Evolutionary conservation across 192 early-diverging fungal genomes (phyloP), one percentile per base, ranked within the genome.

Genomic region (Rhizoclosmatium globosum): DNA sequence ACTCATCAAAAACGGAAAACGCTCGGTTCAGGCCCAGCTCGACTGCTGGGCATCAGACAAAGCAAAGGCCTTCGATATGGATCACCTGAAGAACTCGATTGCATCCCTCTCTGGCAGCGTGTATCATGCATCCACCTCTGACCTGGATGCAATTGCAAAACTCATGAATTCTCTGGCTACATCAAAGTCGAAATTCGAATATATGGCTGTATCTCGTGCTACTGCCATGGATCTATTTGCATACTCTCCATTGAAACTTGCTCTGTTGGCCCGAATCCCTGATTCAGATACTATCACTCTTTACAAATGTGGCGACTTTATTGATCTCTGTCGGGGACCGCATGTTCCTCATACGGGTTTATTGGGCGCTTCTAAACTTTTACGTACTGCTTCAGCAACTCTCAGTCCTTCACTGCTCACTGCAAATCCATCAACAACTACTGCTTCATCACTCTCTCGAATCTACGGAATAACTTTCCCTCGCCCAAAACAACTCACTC

Each of bases 271-370:
- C 17, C 77, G 80, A 11, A 88, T 92, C 43, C 87, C 89, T 11
- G 70, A 68, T 21, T 64, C 79, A 9, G 83, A 82, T 19, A 57
- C 74, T 9, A 81, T 95, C 70, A 89, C 90, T 1, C 68, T 95
- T 2, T 94, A 93, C 76, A 85, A 88, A 57, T 92, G 91, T 71
- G 90, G 91, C 44, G 79, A 88, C 38, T 92, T 94, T 80, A 89
- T 95, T 64, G 94, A 94, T 78, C 83, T 95, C 42, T 93, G 92
- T 70, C 89, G 91, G 44, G 94, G 93, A 7, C 94, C 94, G 6
- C 92, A 94, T 84, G 82, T 94, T 2, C 86, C 87, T n/a, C 85
- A 92, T 67, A 92, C 93, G 2, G 86, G 89, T 3, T 84, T 88
- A 53, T 50, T 95, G 43, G 81, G 85, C 38, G 83, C 85, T 0